Conservation (phyloP, 2,329 filamentous ascomycete genomes). For the Diaporthe sp. region DNA sequence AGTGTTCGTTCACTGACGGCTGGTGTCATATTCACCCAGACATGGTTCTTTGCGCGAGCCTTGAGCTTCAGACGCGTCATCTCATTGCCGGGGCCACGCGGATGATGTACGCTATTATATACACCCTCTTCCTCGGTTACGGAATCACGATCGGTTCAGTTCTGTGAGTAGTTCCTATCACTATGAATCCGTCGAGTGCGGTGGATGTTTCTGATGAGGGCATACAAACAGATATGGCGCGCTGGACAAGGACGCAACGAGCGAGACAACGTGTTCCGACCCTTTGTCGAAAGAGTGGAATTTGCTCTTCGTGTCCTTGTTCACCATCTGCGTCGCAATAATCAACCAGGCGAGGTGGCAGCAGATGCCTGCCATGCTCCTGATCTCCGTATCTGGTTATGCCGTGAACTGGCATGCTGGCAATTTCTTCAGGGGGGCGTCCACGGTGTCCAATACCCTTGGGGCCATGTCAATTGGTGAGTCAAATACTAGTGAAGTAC, state of each 20-base stretch:
- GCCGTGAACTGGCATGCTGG: slow-evolving; percentile 5
- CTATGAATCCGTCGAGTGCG: too few species aligned
- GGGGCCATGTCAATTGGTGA: background rate
- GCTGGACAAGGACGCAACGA: background rate
- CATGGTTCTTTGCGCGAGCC: slow-evolving; percentile 34
- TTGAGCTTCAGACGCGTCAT: slow-evolving; percentile 37
- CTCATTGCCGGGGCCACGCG: slow-evolving; percentile 35
- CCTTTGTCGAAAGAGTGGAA: background rate
- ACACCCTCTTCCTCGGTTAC: slow-evolving; percentile 35
- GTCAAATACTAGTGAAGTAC: background rate
- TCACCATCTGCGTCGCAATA: background rate
- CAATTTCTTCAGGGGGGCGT: background rate
- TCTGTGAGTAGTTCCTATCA: background rate
- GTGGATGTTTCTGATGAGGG: background rate
- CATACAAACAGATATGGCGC: background rate
- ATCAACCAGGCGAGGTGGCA: background rate
- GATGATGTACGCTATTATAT: slow-evolving; percentile 36
- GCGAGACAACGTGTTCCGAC: background rate
- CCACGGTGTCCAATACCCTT: background rate
- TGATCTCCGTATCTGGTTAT: background rate
- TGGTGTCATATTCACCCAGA: too few species aligned
- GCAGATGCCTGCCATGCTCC: background rate
- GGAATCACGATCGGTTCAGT: slow-evolving; percentile 21
- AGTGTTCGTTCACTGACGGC: fast-evolving
- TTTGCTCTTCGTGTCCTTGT: background rate